Evolutionary conservation across 805 yeast genomes (phyloP).

Genomic region (Zygotorulaspora chibaensis): DNA sequence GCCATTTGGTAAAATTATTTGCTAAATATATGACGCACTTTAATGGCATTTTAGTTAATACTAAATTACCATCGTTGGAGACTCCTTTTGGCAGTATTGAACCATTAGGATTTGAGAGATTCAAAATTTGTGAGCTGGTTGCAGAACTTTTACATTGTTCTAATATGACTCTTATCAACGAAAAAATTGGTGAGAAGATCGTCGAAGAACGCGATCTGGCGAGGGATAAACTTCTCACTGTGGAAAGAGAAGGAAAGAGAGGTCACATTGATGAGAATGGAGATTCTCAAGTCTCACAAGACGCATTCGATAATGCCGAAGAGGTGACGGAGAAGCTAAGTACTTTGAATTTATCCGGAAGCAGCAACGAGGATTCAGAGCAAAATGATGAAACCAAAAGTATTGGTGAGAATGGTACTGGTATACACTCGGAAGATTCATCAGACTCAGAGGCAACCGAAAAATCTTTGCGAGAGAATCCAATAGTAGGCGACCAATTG

Average conservation of each 20-base stretch:
- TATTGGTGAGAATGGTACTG: slow-evolving; percentile 10
- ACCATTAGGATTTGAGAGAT: slow-evolving; percentile 88
- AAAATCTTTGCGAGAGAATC: slow-evolving; percentile 44
- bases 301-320: slow-evolving; percentile 13
- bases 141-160: slow-evolving; percentile 96
- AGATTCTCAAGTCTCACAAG: slow-evolving; percentile 3
- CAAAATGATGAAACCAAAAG: slow-evolving; percentile 3
- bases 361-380: not conserved
- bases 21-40: slow-evolving; percentile 68
- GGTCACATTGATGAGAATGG: not conserved
- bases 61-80: slow-evolving; percentile 35
- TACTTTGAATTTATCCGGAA: slow-evolving; percentile 3
- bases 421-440: slow-evolving; percentile 20
- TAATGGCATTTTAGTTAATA: slow-evolving; percentile 51
- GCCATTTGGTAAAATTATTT: slow-evolving; percentile 75
- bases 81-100: slow-evolving; percentile 55
- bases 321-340: slow-evolving; percentile 6
- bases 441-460: slow-evolving; percentile 35
- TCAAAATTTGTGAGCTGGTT: slow-evolving; percentile 85
- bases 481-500: slow-evolving; percentile 67
- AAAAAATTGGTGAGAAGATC: slow-evolving; percentile 63
- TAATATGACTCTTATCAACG: slow-evolving; percentile 87
- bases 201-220: slow-evolving; percentile 66
- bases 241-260: slow-evolving; percentile 15
- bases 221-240: slow-evolving; percentile 37